Evolutionary conservation across 208 protist species (phyloP).

Genomic region (Crithidia acanthocephali): DNA sequence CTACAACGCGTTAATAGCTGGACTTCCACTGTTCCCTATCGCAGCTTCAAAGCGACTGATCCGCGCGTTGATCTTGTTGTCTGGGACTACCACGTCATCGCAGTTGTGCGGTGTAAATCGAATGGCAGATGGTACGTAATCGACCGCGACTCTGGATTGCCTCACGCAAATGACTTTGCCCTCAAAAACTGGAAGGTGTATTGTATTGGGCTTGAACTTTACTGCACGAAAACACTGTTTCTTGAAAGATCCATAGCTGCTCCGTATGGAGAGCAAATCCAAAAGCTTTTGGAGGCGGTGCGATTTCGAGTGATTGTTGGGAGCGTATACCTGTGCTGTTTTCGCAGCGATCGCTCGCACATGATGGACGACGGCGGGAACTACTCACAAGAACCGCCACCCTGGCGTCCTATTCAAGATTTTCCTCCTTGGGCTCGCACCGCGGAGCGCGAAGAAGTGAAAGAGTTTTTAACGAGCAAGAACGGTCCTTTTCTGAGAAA

Average conservation of each 20-base stretch:
- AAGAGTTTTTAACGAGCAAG: neutral
- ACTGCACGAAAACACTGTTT: constrained; percentile 30
- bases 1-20: constrained; percentile 30
- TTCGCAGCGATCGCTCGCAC: constrained; percentile 45
- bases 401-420: constrained; percentile 20
- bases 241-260: neutral
- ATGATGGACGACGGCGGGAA: constrained; percentile 30
- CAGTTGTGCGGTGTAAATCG: constrained; percentile 9
- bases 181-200: constrained; percentile 16
- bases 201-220: constrained; percentile 33
- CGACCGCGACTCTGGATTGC: constrained; percentile 38
- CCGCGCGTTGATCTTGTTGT: constrained; percentile 20
- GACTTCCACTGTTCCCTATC: constrained; percentile 41
- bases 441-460: neutral
- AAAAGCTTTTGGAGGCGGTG: constrained; percentile 24
- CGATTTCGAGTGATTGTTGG: constrained; percentile 34
- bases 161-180: constrained; percentile 2
- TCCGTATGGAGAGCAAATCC: neutral
- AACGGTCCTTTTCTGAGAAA: constrained; percentile 10
- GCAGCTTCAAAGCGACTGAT: constrained; percentile 15
- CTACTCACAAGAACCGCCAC: constrained; percentile 25
- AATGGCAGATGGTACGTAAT: constrained; percentile 32
- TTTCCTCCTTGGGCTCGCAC: constrained; percentile 3
- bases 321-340: constrained; percentile 35
- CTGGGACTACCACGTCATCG: constrained; percentile 56